Conservation (phyloP, 208 protist species). For the Naegleria fowleri region DNA sequence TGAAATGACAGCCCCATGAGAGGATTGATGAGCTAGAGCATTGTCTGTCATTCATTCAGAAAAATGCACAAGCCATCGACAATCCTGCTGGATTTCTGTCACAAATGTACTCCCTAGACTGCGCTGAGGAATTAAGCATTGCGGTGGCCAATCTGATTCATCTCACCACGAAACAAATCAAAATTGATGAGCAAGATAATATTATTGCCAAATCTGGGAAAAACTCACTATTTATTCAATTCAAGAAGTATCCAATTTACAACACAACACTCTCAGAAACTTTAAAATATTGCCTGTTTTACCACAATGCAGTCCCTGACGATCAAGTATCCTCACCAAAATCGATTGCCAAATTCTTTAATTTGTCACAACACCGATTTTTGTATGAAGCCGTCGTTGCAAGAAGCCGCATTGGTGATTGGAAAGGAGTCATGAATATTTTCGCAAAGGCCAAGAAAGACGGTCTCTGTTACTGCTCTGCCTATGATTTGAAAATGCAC, state of each 20-base stretch:
- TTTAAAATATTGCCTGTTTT: background rate
- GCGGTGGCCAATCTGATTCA: background rate
- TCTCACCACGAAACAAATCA: background rate
- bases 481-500: background rate
- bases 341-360: background rate
- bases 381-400: background rate
- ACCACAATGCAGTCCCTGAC: background rate
- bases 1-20: background rate
- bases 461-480: background rate
- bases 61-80: background rate
- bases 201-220: background rate
- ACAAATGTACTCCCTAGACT: background rate
- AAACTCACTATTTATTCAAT: background rate
- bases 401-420: constrained; percentile 1
- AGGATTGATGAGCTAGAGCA: background rate
- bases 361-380: background rate
- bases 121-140: background rate
- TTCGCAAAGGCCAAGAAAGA: background rate
- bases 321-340: background rate
- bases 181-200: constrained; percentile 13
- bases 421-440: background rate
- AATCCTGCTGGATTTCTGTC: background rate
- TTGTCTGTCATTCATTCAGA: background rate
- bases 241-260: background rate
- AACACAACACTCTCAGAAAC: background rate